A percentile compares a stretch with the other conserved stretches of the same genome.
Conservation (phyloP, 768 basidiomycete genomes). For the Tylopilus sp. region DNA sequence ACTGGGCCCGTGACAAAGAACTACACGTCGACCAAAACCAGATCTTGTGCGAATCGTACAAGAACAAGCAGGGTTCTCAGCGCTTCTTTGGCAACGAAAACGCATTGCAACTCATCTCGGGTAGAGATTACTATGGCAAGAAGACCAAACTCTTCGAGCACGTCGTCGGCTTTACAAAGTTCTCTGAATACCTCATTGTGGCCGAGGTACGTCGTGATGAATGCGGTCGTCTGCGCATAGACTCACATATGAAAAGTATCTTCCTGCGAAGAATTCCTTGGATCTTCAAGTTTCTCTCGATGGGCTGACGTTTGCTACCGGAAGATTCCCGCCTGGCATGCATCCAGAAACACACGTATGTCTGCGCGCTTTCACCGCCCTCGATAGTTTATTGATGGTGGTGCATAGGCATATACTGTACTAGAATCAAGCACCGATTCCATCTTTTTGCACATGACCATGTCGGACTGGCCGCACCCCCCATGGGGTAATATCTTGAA, state of each 20-base stretch:
- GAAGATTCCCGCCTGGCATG: conserved; percentile 89
- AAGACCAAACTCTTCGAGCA: conserved; percentile 78
- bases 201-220: conserved; percentile 64
- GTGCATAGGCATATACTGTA: conserved; percentile 78
- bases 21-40: conserved; percentile 79
- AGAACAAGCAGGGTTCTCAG: conserved; percentile 80
- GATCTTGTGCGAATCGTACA: conserved; percentile 90
- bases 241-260: conserved; percentile 37
- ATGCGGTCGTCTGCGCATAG: conserved; percentile 20
- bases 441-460: conserved; percentile 95
- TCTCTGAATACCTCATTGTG: conserved; percentile 94
- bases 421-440: conserved; percentile 92
- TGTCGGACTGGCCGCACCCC: conserved; percentile 67
- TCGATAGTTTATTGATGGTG: not conserved
- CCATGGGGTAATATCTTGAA: conserved; percentile 92
- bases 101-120: conserved; percentile 76
- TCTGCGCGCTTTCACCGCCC: conserved; percentile 1
- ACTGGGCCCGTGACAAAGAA: conserved; percentile 82
- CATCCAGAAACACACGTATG: conserved; percentile 85
- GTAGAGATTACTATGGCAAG: conserved; percentile 65
- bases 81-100: conserved; percentile 50
- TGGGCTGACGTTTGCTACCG: conserved; percentile 78
- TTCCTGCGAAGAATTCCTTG: conserved; percentile 53
- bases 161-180: conserved; percentile 94
- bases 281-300: conserved; percentile 92